These are phyloP conservation scores for Leptomonas seymouri DNA, from an alignment of 208 protist genomes.

Conservation along the genomic window DNA sequence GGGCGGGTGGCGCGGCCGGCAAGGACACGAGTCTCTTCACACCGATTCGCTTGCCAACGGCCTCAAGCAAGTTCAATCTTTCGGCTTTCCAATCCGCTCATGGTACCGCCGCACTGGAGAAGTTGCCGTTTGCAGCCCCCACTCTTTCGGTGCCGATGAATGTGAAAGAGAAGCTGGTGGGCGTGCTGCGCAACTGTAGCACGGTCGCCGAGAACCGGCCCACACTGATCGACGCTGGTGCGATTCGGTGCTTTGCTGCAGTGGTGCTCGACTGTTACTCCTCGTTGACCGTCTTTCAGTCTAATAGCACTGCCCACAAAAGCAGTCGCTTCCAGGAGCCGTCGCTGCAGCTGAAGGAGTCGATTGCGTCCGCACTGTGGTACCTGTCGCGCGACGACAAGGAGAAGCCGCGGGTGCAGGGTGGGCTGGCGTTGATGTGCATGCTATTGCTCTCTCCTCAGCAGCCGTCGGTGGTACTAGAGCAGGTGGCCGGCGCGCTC, in stretches of 20 bases:
- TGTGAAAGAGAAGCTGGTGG: conserved; percentile 85
- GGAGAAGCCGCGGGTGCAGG: conserved; percentile 66
- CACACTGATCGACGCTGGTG: conserved; percentile 57
- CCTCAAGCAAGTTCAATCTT: conserved; percentile 10
- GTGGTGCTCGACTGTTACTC: conserved; percentile 82
- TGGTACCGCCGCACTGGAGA: conserved; percentile 25
- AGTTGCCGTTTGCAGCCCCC: conserved; percentile 40
- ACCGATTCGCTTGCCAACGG: conserved; percentile 20
- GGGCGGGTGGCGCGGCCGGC: conserved; percentile 26
- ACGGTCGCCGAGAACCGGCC: conserved; percentile 82
- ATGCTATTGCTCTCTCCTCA: conserved; percentile 65
- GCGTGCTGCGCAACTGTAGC: conserved; percentile 90
- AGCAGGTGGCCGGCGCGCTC: conserved; percentile 89
- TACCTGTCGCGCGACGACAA: conserved; percentile 91
- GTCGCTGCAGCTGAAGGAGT: conserved; percentile 85
- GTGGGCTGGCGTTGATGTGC: conserved; percentile 85
- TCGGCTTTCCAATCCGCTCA: conserved; percentile 31
- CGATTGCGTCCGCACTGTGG: conserved; percentile 88
- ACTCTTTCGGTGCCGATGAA: conserved; percentile 53
- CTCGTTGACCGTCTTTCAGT: conserved; percentile 36
- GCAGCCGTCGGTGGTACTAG: conserved; percentile 76
- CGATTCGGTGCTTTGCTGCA: conserved; percentile 69
- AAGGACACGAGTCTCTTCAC: conserved; percentile 21
- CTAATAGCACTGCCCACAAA: conserved; percentile 36
- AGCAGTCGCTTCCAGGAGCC: conserved; percentile 57